These are phyloP conservation scores for Camellia granthamiana DNA, from an alignment of 148 eudicot species.

Conservation along the genomic window DNA sequence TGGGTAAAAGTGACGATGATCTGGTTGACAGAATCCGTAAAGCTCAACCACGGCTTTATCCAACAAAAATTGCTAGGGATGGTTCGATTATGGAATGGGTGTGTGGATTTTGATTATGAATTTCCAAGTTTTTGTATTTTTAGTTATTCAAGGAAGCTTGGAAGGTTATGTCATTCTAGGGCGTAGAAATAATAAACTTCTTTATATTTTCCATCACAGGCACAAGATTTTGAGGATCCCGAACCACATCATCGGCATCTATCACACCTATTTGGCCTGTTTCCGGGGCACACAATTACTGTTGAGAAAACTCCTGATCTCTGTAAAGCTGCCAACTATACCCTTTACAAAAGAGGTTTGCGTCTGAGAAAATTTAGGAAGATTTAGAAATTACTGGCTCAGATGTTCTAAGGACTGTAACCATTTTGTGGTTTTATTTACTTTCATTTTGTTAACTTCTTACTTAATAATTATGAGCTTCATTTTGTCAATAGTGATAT, in stretches of 20 bases:
- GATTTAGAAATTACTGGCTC: not conserved
- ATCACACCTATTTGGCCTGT: constrained; percentile 84
- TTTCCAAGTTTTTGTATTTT: not conserved
- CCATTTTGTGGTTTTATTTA: not conserved
- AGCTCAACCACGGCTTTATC: constrained; percentile 58
- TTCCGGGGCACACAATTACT: constrained; percentile 75
- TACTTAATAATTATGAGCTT: not conserved
- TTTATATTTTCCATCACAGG: constrained; percentile 26
- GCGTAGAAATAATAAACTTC: not conserved
- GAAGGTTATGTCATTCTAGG: not conserved
- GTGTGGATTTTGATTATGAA: not conserved
- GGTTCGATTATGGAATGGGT: constrained; percentile 89
- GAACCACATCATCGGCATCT: constrained; percentile 79
- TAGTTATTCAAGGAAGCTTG: not conserved
- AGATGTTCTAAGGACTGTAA: not conserved
- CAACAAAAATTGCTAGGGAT: constrained; percentile 57
- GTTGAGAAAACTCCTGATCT: constrained; percentile 63
- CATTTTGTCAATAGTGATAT: not conserved
- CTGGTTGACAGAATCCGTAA: constrained; percentile 51
- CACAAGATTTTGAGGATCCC: constrained; percentile 66
- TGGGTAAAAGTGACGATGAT: constrained; percentile 60
- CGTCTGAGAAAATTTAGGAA: not conserved
- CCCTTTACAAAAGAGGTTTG: constrained; percentile 61
- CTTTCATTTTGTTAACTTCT: not conserved
- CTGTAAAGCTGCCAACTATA: constrained; percentile 69